phyloP scores from a whole-genome alignment of 805 yeast genomes.

The Torulaspora delbrueckii region DNA sequence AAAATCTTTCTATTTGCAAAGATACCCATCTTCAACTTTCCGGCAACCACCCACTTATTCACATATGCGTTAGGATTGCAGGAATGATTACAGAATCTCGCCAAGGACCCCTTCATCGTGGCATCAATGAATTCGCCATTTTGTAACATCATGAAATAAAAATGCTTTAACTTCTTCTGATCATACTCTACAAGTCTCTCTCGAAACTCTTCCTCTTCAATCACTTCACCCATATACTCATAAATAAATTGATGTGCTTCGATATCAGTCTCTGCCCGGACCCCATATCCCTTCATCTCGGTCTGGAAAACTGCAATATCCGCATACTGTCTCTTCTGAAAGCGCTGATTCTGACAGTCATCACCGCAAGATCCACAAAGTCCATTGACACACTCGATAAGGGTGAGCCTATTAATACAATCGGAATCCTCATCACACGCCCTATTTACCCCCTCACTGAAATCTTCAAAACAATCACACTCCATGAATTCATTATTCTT shows the following conservation, averaged over 20 bases:
- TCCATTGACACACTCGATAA: conserved; percentile 81
- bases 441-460: conserved; percentile 40
- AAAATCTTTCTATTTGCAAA: conserved; percentile 72
- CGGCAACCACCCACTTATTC: conserved; percentile 96
- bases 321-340: conserved; percentile 73
- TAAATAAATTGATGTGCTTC: conserved; percentile 67
- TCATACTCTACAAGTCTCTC: conserved; percentile 73
- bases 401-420: conserved; percentile 88
- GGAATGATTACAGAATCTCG: conserved; percentile 91
- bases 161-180: conserved; percentile 63
- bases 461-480: conserved; percentile 74
- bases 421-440: conserved; percentile 86
- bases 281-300: conserved; percentile 83
- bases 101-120: conserved; percentile 79
- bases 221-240: conserved; percentile 93
- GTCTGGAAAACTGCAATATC: conserved; percentile 77
- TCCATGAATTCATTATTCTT: conserved; percentile 74
- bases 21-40: conserved; percentile 87
- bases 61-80: conserved; percentile 93
- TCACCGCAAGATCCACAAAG: conserved; percentile 64
- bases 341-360: conserved; percentile 80
- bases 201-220: conserved; percentile 72
- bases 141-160: conserved; percentile 93
- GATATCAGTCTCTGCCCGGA: conserved; percentile 61
- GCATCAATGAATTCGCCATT: conserved; percentile 94